Conservation (phyloP, 768 basidiomycete genomes). For the Macrolepiota dolichaula region DNA sequence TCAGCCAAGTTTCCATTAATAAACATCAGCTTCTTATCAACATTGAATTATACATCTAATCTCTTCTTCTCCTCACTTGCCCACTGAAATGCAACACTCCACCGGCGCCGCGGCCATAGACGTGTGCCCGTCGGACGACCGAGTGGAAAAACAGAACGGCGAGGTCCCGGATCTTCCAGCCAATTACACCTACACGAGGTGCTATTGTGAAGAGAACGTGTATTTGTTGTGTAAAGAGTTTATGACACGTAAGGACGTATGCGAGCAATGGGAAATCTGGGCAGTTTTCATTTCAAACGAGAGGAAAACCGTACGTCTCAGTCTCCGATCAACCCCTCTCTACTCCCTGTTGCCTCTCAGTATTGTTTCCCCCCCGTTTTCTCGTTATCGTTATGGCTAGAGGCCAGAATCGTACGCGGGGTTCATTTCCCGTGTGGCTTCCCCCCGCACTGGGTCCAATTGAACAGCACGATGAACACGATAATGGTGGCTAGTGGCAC, state of each 20-base stretch:
- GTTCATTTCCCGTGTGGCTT: not conserved
- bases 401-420: not conserved
- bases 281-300: slow-evolving; percentile 67
- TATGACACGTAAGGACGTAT: slow-evolving; percentile 22
- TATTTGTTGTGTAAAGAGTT: slow-evolving; percentile 55
- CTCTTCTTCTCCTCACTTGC: not conserved
- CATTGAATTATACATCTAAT: not conserved
- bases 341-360: not conserved
- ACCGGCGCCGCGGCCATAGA: not conserved
- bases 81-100: not conserved
- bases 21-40: not conserved
- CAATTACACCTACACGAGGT: slow-evolving; percentile 48
- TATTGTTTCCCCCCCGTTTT: not conserved
- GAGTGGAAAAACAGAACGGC: not conserved
- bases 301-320: slow-evolving; percentile 45
- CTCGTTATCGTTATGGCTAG: not conserved
- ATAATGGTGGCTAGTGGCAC: no score
- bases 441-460: not conserved
- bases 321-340: not conserved
- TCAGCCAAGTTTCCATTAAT: not conserved
- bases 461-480: not conserved
- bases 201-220: slow-evolving; percentile 74
- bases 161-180: slow-evolving; percentile 26
- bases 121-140: not conserved
- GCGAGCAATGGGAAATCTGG: slow-evolving; percentile 44